Conservation (phyloP, 192 early-diverging fungal species). For the Chytriomyces hyalinus region DNA sequence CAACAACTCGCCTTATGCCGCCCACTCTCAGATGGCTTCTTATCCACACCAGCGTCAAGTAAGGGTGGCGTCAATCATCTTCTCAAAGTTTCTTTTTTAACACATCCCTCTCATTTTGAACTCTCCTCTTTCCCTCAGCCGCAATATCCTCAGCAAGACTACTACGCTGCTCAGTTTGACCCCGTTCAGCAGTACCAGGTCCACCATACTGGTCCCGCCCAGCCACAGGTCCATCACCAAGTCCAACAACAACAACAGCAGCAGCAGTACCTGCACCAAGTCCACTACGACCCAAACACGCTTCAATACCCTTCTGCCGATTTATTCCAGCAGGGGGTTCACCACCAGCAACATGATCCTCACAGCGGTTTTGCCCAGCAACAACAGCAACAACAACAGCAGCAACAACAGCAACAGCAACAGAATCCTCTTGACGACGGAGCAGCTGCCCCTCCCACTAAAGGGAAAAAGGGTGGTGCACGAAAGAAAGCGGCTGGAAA, state of each 20-base stretch:
- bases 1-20: not conserved
- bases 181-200: constrained; percentile 7
- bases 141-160: not conserved
- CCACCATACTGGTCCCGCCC: not conserved
- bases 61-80: too few species aligned
- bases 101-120: too few species aligned
- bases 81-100: too few species aligned
- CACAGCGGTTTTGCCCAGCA: too few species aligned
- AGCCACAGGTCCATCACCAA: not conserved
- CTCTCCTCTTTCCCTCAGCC: not conserved
- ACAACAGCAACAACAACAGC: too few species aligned
- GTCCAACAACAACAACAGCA: constrained; percentile 8
- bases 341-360: too few species aligned
- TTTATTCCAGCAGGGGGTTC: too few species aligned
- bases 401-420: not conserved
- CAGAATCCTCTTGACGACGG: not conserved
- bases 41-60: too few species aligned
- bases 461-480: not conserved
- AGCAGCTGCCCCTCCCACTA: not conserved
- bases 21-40: not conserved
- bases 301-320: too few species aligned
- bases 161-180: not conserved
- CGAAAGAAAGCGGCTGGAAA: constrained; percentile 20
- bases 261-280: not conserved
- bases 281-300: not conserved